phyloP scores from a whole-genome alignment of 140 eudicot species.

The Stevia rebaudiana region DNA sequence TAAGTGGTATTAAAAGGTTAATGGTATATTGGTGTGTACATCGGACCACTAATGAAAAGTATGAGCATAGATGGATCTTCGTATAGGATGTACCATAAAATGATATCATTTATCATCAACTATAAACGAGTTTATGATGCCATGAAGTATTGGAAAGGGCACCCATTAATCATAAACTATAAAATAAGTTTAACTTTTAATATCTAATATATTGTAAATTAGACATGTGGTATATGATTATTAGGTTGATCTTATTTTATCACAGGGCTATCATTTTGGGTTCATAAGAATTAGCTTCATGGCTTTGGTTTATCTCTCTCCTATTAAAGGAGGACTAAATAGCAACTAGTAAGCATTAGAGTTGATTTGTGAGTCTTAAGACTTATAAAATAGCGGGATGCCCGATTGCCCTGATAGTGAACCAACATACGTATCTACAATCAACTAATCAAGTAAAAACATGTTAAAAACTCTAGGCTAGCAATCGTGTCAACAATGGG shows the following conservation, averaged over 20 bases:
- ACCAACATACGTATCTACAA: no score
- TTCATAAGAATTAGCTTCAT: background rate
- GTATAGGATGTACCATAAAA: background rate
- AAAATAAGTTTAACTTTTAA: background rate
- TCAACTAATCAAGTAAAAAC: no score
- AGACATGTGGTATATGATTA: background rate
- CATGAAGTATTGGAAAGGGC: background rate
- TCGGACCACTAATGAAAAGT: constrained; percentile 15
- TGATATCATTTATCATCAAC: constrained; percentile 5
- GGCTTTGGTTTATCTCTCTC: background rate
- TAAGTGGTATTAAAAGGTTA: background rate
- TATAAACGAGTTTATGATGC: background rate
- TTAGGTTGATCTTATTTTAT: background rate
- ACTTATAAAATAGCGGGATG: no score
- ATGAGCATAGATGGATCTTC: background rate
- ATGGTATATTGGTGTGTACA: background rate
- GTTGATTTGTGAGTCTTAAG: no score
- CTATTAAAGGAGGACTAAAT: no score
- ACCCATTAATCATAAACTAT: background rate
- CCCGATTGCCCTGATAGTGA: no score
- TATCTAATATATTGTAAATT: background rate
- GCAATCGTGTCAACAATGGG: no score
- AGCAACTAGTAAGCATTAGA: no score
- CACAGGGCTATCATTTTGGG: background rate
- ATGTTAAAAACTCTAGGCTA: no score